A percentile compares a stretch with the other conserved stretches of the same genome.
Evolutionary conservation across 116 monocot genomes (phyloP).

Genomic region (Trichopus zeylanicus): DNA sequence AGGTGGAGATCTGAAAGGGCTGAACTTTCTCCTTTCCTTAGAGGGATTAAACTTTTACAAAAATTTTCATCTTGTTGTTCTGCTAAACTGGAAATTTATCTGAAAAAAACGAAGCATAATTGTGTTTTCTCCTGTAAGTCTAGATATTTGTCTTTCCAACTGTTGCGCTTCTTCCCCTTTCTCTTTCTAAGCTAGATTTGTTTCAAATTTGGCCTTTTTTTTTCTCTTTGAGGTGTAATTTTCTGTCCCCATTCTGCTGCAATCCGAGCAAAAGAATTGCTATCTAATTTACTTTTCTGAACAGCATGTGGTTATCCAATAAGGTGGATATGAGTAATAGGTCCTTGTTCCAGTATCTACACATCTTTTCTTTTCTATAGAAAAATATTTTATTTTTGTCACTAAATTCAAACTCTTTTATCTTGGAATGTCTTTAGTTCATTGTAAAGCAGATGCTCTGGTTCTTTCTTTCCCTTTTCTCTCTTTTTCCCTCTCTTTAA

Average conservation of each 20-base stretch:
- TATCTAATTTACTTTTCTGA: too few species aligned
- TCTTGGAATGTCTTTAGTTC: neutral
- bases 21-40: neutral
- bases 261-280: too few species aligned
- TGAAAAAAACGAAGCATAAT: neutral
- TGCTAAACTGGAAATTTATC: neutral
- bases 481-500: neutral
- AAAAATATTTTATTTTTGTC: too few species aligned
- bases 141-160: neutral
- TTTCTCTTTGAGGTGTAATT: too few species aligned
- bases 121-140: neutral
- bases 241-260: too few species aligned
- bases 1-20: too few species aligned
- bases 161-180: neutral
- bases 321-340: neutral
- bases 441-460: neutral
- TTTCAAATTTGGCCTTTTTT: too few species aligned
- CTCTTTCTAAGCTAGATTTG: neutral
- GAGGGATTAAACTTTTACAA: neutral
- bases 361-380: neutral
- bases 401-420: too few species aligned
- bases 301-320: too few species aligned
- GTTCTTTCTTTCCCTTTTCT: conserved; percentile 2
- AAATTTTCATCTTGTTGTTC: neutral
- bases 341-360: neutral